Evolutionary conservation across 345 rosid species (phyloP).

Genomic region (Cardamine occulta): DNA sequence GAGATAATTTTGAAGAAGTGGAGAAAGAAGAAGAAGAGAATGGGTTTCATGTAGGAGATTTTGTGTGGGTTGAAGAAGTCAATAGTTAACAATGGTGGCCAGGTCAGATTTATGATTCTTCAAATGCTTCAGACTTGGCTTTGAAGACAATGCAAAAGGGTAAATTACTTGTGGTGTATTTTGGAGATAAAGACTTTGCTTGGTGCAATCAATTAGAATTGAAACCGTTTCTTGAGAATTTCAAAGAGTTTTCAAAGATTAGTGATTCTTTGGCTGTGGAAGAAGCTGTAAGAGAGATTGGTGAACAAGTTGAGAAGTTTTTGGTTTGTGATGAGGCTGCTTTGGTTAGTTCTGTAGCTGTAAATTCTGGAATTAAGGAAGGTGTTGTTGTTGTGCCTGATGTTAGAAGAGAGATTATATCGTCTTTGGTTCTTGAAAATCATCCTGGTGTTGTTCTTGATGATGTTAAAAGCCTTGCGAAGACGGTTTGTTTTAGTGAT

Average conservation of each 20-base stretch:
- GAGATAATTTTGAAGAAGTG: slow-evolving; percentile 31
- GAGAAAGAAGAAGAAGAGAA: slow-evolving; percentile 36
- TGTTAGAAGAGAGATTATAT: slow-evolving; percentile 53
- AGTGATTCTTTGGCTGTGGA: slow-evolving; percentile 55
- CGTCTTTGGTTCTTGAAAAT: slow-evolving; percentile 44
- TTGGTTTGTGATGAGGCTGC: slow-evolving; percentile 53
- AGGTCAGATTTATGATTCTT: slow-evolving; percentile 71
- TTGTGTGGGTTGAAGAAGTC: slow-evolving; percentile 74
- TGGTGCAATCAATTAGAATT: slow-evolving; percentile 77
- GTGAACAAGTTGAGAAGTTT: slow-evolving; percentile 56
- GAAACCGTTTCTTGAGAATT: slow-evolving; percentile 71
- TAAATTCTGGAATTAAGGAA: slow-evolving; percentile 66
- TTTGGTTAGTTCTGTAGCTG: slow-evolving; percentile 48
- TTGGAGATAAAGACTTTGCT: slow-evolving; percentile 70
- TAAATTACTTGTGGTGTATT: slow-evolving; percentile 71
- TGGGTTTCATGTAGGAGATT: slow-evolving; percentile 69
- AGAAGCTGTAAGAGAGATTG: slow-evolving; percentile 62
- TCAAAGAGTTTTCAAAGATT: slow-evolving; percentile 58
- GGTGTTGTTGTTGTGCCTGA: slow-evolving; percentile 69
- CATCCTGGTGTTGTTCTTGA: slow-evolving; percentile 52
- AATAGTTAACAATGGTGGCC: slow-evolving; percentile 94
- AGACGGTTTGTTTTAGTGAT: slow-evolving; percentile 37
- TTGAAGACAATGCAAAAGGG: slow-evolving; percentile 54
- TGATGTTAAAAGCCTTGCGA: slow-evolving; percentile 51
- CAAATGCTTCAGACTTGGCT: slow-evolving; percentile 71